Evolutionary conservation across 1,284 basidiomycete species (phyloP), one percentile per base, ranked within the genome.

Genomic region (Cutaneotrichosporon sp.): DNA sequence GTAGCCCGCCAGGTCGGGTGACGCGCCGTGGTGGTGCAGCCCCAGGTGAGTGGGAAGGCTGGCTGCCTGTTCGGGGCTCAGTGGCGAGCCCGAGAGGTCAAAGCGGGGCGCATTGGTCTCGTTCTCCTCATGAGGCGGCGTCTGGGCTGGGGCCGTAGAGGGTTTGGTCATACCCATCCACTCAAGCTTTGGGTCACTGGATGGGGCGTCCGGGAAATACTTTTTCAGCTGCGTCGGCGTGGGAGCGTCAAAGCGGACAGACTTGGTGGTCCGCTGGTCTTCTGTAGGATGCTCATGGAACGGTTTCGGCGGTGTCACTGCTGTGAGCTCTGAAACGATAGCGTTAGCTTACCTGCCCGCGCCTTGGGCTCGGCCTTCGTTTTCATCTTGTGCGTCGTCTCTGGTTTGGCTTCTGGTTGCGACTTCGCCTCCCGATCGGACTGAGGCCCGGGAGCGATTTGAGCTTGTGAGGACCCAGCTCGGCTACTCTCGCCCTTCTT

Each of bases 1-100:
- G 71, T 96, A 97, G 0, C 92, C 93, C 0, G 92, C 91, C n/a
- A 74, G 61, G 37, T 85, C 84, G 52, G 90, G 87, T 0, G 88
- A 83, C 55, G 71, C 63, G 17, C 77, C 78, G 52, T 96, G 92
- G 69, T 96, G 92, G 71, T 97, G 92, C 20, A 96, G 77, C 1
- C 92, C 92, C 2, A 90, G 79, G 71, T 90, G 84, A 0, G 86
- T 85, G 0, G 90, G 89, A 5, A 92, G 61, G 10, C 58, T 58
- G 1, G 58, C 51, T 20, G 65, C 60, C 29, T 60, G 53, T 1
- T 77, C 68, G 0, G 75, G 55, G 0, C 85, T 77, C 16, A 93
- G 84, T 0, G 81, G 80, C 5, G 75, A 76, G 5, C 89, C 90
- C 0, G 80, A 78, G 2, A 92, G 79, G 68, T 91, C 86, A 65